A percentile compares a stretch with the other conserved stretches of the same genome.
phyloP scores from a whole-genome alignment of 768 basidiomycete species.

The Boletus rubescentipes region DNA sequence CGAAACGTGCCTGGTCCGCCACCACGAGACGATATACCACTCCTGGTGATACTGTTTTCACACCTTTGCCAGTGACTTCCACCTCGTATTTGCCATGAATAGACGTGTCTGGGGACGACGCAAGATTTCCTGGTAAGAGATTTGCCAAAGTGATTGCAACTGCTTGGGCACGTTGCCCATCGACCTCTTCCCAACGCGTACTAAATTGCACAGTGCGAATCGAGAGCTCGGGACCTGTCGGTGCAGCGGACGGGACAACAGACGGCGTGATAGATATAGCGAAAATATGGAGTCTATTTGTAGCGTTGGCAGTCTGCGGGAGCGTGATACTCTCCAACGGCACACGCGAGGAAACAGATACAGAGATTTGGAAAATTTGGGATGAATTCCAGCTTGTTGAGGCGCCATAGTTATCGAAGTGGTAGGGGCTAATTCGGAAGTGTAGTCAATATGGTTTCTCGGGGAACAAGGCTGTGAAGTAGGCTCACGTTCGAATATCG shows the following conservation, averaged over 20 bases:
- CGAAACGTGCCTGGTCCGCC: slow-evolving; percentile 49
- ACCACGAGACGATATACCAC: slow-evolving; percentile 46
- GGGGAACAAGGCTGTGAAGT: not conserved
- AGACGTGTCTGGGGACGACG: slow-evolving; percentile 28
- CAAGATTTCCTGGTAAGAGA: slow-evolving; percentile 38
- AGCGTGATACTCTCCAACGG: slow-evolving; percentile 45
- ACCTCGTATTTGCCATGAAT: slow-evolving; percentile 35
- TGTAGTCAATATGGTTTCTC: not conserved
- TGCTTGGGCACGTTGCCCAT: slow-evolving; percentile 41
- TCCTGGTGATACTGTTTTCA: slow-evolving; percentile 45
- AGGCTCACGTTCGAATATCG: slow-evolving; percentile 42
- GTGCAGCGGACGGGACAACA: slow-evolving; percentile 24
- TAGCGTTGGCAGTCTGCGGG: slow-evolving; percentile 29
- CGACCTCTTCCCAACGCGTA: slow-evolving; percentile 44
- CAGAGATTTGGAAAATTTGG: slow-evolving; percentile 47
- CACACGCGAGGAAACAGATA: slow-evolving; percentile 40
- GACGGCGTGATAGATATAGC: slow-evolving; percentile 43
- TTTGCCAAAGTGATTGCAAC: slow-evolving; percentile 55
- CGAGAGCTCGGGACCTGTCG: slow-evolving; percentile 32
- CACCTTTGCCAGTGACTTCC: slow-evolving; percentile 36
- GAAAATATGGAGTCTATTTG: slow-evolving; percentile 45
- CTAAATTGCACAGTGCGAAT: slow-evolving; percentile 46
- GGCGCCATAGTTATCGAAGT: slow-evolving; percentile 38
- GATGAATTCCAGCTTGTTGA: slow-evolving; percentile 42
- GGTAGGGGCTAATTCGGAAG: slow-evolving; percentile 39